Base-by-base conservation (phyloP, 2,329 filamentous ascomycete species). In the Aspergillus fumigatus region DNA sequence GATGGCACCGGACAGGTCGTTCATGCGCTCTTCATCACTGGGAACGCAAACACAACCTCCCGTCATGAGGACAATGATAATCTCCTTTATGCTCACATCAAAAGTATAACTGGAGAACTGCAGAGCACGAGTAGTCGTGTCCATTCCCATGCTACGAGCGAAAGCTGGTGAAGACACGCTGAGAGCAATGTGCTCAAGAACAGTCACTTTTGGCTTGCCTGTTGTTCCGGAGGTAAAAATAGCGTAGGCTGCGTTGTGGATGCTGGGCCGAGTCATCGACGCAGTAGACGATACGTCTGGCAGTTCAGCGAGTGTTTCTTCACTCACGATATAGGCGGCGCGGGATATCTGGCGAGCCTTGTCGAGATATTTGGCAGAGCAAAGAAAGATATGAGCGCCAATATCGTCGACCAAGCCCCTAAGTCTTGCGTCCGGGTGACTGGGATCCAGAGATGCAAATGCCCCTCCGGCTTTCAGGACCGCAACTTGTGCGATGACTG, bases 11-110 rank as follows among this genome's bases (percentile, higher is more conserved):
- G 75, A 70, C 3, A 86, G 72, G 53, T 84, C 78, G 53, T 79
- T 76, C 35, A 80, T 67, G 17, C 80, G 72, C 54, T 84, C 79
- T 4, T 76, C 67, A 1, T 79, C 72, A 5, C 79, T 78, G 0
- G 85, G 84, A 0, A 87, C 74, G 57, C 84, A 87, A 5, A 87
- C 75, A 53, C 82, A 85, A 0, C 82, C 84, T 21, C 85, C 85
- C 26, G 79, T 72, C 8, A 81, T 74, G 2, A 87, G 71, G 0
- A 82, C 79, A 0, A 80, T 79, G 56, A 85, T 77, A 1, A 82
- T 79, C 60, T 85, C 83, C 1, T 79, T 65, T 25, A 85, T 69
- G 45, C 79, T 78, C 14, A 82, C 76, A 59, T 86, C 82, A 50
- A 83, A 81, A 5, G 80, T 80, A 64, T 80, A 83, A 17, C 80